These are phyloP conservation scores for Penicillium cosmopolitanum DNA, from an alignment of 495 filamentous ascomycete species.

Conservation along the genomic window DNA sequence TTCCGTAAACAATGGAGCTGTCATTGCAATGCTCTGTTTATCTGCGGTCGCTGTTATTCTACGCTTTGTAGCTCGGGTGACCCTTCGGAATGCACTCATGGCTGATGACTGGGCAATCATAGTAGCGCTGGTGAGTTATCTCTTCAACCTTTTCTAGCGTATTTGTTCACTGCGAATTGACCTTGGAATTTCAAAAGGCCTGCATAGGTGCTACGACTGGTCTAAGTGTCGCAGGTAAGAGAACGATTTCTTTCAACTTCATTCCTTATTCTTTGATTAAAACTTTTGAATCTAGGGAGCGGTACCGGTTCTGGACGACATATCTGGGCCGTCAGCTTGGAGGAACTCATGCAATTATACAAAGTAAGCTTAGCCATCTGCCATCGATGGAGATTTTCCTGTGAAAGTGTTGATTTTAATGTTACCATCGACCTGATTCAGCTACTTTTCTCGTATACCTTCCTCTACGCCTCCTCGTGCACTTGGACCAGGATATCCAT, in stretches of 20 bases:
- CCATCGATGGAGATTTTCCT: no score
- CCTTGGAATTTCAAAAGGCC: background rate
- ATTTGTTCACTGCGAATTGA: background rate
- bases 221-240: conserved; percentile 31
- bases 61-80: conserved; percentile 34
- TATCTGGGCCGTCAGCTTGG: conserved; percentile 30
- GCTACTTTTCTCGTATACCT: conserved; percentile 38
- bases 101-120: conserved; percentile 43
- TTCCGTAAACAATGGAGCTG: conserved; percentile 21
- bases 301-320: conserved; percentile 32
- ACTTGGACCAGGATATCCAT: conserved; percentile 42
- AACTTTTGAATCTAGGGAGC: conserved; percentile 17
- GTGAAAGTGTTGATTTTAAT: background rate
- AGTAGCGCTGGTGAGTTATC: conserved; percentile 28
- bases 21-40: conserved; percentile 34
- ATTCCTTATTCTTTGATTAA: background rate
- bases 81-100: conserved; percentile 30
- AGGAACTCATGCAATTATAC: conserved; percentile 23
- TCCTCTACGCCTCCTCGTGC: conserved; percentile 36
- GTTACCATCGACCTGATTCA: conserved; percentile 1
- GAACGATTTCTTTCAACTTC: background rate
- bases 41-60: conserved; percentile 35
- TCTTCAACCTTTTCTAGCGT: background rate
- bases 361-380: conserved; percentile 8
- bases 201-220: conserved; percentile 25